Conservation (phyloP, 495 filamentous ascomycete species). For the Aspergillus incahuasiensis region DNA sequence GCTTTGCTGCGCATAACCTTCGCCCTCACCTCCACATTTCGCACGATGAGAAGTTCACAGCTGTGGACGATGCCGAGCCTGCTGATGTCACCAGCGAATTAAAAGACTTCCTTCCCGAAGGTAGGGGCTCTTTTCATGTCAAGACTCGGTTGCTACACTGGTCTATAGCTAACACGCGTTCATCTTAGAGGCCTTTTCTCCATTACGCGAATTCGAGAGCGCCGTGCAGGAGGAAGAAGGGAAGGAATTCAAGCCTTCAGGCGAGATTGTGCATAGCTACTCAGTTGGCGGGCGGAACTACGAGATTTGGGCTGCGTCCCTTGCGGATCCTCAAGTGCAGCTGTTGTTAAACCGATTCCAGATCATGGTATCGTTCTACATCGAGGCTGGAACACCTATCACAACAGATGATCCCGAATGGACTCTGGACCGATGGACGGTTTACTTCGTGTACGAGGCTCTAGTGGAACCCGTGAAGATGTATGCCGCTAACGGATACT, state of each 20-base stretch:
- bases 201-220: constrained; percentile 53
- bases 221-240: constrained; percentile 50
- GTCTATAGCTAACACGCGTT: not conserved
- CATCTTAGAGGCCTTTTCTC: constrained; percentile 58
- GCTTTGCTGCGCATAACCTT: constrained; percentile 77
- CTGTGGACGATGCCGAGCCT: constrained; percentile 65
- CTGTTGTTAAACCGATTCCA: constrained; percentile 72
- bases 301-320: constrained; percentile 58
- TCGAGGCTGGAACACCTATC: constrained; percentile 79
- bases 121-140: constrained; percentile 33
- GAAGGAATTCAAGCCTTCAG: constrained; percentile 58
- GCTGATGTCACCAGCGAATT: constrained; percentile 62
- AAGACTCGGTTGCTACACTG: not conserved
- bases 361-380: constrained; percentile 78
- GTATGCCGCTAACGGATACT: not conserved
- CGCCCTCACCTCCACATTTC: constrained; percentile 67
- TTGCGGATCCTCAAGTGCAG: constrained; percentile 54
- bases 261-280: constrained; percentile 51
- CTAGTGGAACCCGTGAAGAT: not conserved
- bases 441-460: constrained; percentile 66
- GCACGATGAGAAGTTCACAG: constrained; percentile 68
- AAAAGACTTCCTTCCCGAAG: constrained; percentile 61
- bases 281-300: constrained; percentile 45
- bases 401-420: constrained; percentile 68
- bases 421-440: constrained; percentile 75